Percentiles rank a stretch among this genome's conserved stretches.
These are phyloP conservation scores for Gloeostereum incarnatum DNA, from an alignment of 768 basidiomycete species.

Conservation along the genomic window DNA sequence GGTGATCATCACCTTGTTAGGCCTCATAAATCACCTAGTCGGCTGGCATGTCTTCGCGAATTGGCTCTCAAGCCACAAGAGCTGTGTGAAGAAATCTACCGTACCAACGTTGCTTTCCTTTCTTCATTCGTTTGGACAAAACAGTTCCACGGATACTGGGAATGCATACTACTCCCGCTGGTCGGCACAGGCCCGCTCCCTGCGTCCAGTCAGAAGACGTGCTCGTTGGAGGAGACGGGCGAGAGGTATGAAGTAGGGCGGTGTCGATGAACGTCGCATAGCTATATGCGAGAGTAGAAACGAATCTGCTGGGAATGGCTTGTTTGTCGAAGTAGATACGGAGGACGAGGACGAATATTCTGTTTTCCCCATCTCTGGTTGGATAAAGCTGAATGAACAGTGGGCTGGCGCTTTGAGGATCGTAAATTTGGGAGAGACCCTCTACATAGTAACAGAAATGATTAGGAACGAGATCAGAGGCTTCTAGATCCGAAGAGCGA, in stretches of 20 bases:
- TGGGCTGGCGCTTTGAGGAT: slow-evolving; percentile 9
- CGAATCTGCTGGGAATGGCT: slow-evolving; percentile 8
- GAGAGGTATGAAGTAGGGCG: slow-evolving; percentile 11
- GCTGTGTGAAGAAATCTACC: slow-evolving; percentile 13
- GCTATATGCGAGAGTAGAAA: slow-evolving; percentile 12
- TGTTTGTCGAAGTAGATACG: slow-evolving; percentile 9
- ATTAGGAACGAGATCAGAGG: too few species aligned
- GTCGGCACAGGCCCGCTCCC: slow-evolving; percentile 4
- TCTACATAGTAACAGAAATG: too few species aligned
- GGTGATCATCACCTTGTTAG: slow-evolving; percentile 9
- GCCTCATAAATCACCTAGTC: background rate
- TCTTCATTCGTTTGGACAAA: slow-evolving; percentile 8
- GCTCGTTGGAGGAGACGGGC: slow-evolving; percentile 11
- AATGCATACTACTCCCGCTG: background rate
- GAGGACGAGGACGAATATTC: slow-evolving; percentile 13
- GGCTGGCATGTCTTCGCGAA: slow-evolving; percentile 1
- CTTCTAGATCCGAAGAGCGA: too few species aligned
- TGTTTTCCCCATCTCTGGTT: slow-evolving; percentile 13
- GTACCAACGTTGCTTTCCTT: slow-evolving; percentile 11
- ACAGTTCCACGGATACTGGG: slow-evolving; percentile 7
- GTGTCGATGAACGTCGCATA: slow-evolving; percentile 9
- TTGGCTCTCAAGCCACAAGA: slow-evolving; percentile 11
- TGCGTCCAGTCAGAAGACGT: slow-evolving; percentile 16
- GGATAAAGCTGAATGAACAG: slow-evolving; percentile 11
- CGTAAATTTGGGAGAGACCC: too few species aligned